Evolutionary conservation across 352 stramenopile species (phyloP).

Genomic region (Phytophthora pinifolia): DNA sequence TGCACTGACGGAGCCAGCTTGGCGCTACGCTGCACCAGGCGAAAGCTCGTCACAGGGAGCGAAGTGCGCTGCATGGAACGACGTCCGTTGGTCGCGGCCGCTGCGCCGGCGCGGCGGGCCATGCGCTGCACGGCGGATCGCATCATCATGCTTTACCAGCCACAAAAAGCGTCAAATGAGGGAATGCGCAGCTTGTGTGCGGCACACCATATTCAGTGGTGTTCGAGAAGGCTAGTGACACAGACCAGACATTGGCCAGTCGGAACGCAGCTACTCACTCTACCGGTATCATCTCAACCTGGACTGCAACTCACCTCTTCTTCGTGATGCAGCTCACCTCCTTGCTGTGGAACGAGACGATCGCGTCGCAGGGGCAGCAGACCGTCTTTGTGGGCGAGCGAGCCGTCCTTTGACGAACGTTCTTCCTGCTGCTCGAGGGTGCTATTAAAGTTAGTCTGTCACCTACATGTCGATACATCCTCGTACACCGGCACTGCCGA

Average conservation of each 20-base stretch:
- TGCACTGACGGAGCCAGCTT: constrained; percentile 38
- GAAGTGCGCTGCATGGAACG: constrained; percentile 14
- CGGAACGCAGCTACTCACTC: no score
- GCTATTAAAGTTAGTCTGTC: no score
- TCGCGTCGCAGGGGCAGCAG: no score
- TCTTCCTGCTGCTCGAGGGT: no score
- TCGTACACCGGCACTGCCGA: no score
- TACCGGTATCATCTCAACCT: no score
- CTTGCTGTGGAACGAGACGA: no score
- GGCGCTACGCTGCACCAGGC: constrained; percentile 18
- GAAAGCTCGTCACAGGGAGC: constrained; percentile 3
- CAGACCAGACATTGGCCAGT: not conserved
- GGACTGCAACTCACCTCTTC: no score
- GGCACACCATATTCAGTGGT: constrained; percentile 5
- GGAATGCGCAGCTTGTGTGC: constrained; percentile 2
- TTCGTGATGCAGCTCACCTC: no score
- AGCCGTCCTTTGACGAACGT: no score
- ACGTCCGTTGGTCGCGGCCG: constrained; percentile 17
- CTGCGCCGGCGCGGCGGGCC: constrained; percentile 31
- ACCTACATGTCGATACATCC: no score
- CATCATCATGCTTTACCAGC: constrained; percentile 45
- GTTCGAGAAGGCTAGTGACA: not conserved
- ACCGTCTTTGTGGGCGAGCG: no score
- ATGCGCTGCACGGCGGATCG: constrained; percentile 46
- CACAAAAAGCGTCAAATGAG: constrained; percentile 29